Conservation (phyloP, 2,329 filamentous ascomycete species). For the Achaetomium macrosporum region DNA sequence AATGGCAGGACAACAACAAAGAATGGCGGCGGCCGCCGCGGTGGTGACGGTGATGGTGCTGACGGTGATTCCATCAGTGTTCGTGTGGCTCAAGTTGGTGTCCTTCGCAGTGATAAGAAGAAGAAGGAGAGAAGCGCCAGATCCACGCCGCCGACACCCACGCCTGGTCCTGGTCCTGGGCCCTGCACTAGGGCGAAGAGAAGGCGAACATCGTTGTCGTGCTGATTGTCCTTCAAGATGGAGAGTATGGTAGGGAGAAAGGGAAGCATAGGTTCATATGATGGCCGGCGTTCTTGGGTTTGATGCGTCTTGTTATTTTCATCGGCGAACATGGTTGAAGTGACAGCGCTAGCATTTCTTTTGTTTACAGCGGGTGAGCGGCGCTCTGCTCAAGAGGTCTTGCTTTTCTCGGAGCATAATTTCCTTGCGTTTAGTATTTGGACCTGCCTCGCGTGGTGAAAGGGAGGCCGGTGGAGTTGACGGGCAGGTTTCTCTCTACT, state of each 20-base stretch:
- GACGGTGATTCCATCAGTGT: too few relatives aligned
- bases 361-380: too few relatives aligned
- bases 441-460: not conserved
- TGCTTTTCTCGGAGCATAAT: too few relatives aligned
- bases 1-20: not conserved
- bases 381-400: too few relatives aligned
- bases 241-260: not conserved
- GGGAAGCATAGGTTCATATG: not conserved
- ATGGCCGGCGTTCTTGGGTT: not conserved
- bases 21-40: not conserved
- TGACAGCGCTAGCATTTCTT: too few relatives aligned
- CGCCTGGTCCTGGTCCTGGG: not conserved
- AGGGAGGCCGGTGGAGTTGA: not conserved
- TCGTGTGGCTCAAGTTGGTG: not conserved
- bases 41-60: not conserved
- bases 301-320: too few relatives aligned
- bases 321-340: too few relatives aligned
- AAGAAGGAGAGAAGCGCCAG: not conserved
- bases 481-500: too few relatives aligned
- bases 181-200: slow-evolving; percentile 7
- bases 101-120: not conserved
- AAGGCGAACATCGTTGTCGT: slow-evolving; percentile 4
- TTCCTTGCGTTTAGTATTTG: too few relatives aligned
- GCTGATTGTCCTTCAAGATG: not conserved
- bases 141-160: too few relatives aligned